A percentile compares a stretch with the other conserved stretches of the same genome.
These are phyloP conservation scores for Entomortierella lignicola DNA, from an alignment of 192 early-diverging fungal genomes.

Conservation along the genomic window DNA sequence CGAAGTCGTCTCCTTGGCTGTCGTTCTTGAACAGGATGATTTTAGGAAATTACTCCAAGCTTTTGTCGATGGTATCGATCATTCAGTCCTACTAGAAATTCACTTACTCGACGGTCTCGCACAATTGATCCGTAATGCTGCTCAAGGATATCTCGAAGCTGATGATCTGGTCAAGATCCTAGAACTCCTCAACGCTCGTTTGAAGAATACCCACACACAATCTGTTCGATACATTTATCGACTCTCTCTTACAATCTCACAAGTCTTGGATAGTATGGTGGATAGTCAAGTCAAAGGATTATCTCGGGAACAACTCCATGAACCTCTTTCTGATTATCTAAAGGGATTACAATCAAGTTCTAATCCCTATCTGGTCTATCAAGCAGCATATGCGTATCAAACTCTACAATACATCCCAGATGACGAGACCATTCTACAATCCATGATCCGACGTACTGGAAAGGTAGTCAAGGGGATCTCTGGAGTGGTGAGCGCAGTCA, in stretches of 20 bases:
- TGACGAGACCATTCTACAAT: not conserved
- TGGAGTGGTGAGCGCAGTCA: not conserved
- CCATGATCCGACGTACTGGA: not conserved
- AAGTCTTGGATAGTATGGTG: not conserved
- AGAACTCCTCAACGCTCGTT: not conserved
- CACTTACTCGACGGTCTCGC: not conserved
- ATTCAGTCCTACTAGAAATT: not conserved
- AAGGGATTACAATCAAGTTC: not conserved
- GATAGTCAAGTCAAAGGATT: not conserved
- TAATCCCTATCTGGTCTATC: not conserved
- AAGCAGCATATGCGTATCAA: not conserved
- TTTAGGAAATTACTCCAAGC: not conserved
- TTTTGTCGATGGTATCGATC: not conserved
- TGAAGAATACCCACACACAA: not conserved
- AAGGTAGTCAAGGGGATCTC: not conserved
- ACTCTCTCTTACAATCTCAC: not conserved
- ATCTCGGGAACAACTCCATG: not conserved
- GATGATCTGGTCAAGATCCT: not conserved
- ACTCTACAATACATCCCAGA: not conserved
- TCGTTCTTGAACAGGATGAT: not conserved
- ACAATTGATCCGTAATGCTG: not conserved
- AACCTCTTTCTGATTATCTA: not conserved
- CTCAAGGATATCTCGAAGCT: not conserved
- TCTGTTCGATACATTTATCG: not conserved
- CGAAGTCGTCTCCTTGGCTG: not conserved